phyloP scores from a whole-genome alignment of 768 basidiomycete species.

The Gelatoporia subvermispora region DNA sequence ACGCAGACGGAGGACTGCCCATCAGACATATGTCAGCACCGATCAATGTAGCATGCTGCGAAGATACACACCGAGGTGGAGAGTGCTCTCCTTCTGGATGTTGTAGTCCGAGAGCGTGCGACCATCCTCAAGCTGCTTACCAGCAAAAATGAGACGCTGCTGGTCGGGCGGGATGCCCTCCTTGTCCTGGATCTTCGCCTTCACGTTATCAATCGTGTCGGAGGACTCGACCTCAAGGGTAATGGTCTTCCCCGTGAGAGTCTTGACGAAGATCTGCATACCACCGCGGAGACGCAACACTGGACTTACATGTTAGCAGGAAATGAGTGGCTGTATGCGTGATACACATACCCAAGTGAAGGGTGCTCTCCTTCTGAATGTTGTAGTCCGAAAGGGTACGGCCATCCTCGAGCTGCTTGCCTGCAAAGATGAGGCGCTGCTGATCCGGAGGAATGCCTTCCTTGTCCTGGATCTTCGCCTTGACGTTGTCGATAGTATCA shows the following conservation, averaged over 20 bases:
- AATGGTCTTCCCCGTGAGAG: slow-evolving; percentile 49
- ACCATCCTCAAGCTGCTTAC: slow-evolving; percentile 28
- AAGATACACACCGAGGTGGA: slow-evolving; percentile 26
- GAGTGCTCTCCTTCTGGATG: slow-evolving; percentile 27
- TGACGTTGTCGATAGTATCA: slow-evolving; percentile 89
- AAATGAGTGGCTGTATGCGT: neutral
- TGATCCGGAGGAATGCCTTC: slow-evolving; percentile 83
- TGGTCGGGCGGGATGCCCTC: slow-evolving; percentile 28
- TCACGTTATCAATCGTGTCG: slow-evolving; percentile 28
- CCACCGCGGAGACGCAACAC: slow-evolving; percentile 38
- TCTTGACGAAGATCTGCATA: slow-evolving; percentile 48
- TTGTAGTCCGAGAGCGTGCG: slow-evolving; percentile 28
- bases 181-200: slow-evolving; percentile 29
- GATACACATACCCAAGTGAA: slow-evolving; percentile 22
- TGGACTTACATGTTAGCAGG: neutral
- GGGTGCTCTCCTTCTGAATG: slow-evolving; percentile 28
- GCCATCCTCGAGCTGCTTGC: slow-evolving; percentile 54
- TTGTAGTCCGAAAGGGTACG: slow-evolving; percentile 33
- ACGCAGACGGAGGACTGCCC: slow-evolving; percentile 44
- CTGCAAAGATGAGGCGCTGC: slow-evolving; percentile 87
- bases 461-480: slow-evolving; percentile 76
- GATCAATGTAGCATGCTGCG: too few relatives aligned
- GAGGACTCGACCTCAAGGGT: slow-evolving; percentile 46
- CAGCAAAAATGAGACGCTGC: slow-evolving; percentile 27
- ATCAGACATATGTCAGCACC: too few relatives aligned